A percentile compares a stretch with the other conserved stretches of the same genome.
These are phyloP conservation scores for Flueggea neowawraea DNA, from an alignment of 441 rosid species.

Conservation along the genomic window DNA sequence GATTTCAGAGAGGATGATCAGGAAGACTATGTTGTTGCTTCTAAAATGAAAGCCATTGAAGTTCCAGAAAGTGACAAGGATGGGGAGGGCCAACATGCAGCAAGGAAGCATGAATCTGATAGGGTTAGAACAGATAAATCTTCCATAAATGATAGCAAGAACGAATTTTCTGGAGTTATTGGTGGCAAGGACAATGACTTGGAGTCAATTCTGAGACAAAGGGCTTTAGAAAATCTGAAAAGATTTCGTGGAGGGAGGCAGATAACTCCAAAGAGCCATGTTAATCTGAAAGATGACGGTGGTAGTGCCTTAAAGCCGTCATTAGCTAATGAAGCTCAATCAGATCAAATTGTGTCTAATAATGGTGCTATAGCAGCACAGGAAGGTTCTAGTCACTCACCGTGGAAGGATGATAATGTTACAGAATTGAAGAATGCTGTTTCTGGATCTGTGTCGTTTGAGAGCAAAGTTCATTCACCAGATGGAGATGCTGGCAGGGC, in stretches of 20 bases:
- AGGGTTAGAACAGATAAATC: constrained; percentile 12
- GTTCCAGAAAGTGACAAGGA: constrained; percentile 17
- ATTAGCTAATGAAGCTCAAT: background rate
- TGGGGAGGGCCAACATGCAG: constrained; percentile 9
- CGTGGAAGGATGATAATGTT: constrained; percentile 7
- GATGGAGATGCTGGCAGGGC: constrained; percentile 21
- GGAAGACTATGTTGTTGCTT: constrained; percentile 26
- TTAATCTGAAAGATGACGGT: constrained; percentile 22
- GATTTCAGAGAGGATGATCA: constrained; percentile 24
- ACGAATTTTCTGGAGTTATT: constrained; percentile 20
- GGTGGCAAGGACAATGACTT: constrained; percentile 32
- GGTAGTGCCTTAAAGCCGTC: constrained; percentile 7
- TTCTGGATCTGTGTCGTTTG: background rate
- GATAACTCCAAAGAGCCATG: constrained; percentile 14
- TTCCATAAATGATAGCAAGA: constrained; percentile 17
- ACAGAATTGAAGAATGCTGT: constrained; percentile 1
- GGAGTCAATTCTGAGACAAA: constrained; percentile 65
- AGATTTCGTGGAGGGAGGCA: constrained; percentile 47
- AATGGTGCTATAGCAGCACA: background rate
- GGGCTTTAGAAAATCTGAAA: constrained; percentile 74
- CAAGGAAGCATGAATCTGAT: constrained; percentile 23
- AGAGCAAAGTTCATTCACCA: constrained; percentile 19
- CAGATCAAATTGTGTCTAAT: background rate
- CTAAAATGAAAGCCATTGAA: constrained; percentile 14
- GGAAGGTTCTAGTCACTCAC: constrained; percentile 11